These are phyloP conservation scores for Lasiosphaeria miniovina DNA, from an alignment of 495 filamentous ascomycete species.

Conservation along the genomic window DNA sequence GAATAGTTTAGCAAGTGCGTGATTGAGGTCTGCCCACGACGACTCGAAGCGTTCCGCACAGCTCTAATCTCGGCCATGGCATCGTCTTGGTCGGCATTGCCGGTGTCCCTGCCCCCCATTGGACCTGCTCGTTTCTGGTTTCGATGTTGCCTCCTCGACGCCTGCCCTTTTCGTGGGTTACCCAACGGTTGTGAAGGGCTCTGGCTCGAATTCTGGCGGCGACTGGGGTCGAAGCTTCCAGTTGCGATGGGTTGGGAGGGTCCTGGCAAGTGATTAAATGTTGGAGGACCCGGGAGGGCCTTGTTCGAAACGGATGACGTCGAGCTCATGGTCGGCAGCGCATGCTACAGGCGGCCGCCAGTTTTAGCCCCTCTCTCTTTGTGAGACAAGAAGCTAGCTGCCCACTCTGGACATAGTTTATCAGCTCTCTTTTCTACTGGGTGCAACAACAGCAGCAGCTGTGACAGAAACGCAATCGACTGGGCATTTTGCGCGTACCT, in stretches of 20 bases:
- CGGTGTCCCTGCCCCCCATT: conserved; percentile 13
- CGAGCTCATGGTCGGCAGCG: conserved; percentile 41
- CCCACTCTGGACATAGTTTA: neutral
- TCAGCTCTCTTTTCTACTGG: neutral
- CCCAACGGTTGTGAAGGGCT: conserved; percentile 53
- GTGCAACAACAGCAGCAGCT: neutral
- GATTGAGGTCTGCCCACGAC: conserved; percentile 92
- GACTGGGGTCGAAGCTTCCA: conserved; percentile 54
- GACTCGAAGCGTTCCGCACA: conserved; percentile 78
- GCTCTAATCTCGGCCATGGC: conserved; percentile 78
- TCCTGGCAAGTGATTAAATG: conserved; percentile 23
- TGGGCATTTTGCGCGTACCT: neutral
- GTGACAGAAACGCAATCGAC: neutral
- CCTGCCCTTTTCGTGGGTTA: conserved; percentile 69
- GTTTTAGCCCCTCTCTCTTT: neutral
- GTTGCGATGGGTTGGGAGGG: conserved; percentile 27
- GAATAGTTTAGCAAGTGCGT: conserved; percentile 94
- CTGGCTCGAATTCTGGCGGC: conserved; percentile 55
- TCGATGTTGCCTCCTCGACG: conserved; percentile 68
- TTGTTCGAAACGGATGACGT: conserved; percentile 42
- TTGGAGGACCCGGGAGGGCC: conserved; percentile 36
- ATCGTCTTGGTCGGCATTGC: conserved; percentile 60
- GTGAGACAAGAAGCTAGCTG: neutral
- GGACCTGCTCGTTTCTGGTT: conserved; percentile 47
- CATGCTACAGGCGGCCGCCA: neutral